Conservation (phyloP, 1,139 yeast species). For the Yamadazyma diddensiae region DNA sequence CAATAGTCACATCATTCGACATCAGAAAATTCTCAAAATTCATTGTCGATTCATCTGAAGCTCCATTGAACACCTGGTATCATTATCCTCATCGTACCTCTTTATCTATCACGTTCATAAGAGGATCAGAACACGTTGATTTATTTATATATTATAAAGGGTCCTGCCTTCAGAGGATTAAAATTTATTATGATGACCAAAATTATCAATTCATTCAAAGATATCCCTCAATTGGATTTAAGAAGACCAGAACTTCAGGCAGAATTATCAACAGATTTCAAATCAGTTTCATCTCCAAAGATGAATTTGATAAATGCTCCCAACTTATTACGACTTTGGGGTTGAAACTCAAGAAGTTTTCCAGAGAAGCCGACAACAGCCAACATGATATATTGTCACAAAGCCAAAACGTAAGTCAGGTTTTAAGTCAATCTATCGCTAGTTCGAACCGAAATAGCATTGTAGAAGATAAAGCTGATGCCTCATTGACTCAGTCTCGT, state of each 20-base stretch:
- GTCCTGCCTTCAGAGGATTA: slow-evolving; percentile 10
- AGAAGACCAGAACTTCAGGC: slow-evolving; percentile 7
- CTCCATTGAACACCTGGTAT: slow-evolving; percentile 11
- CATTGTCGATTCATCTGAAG: slow-evolving; percentile 1
- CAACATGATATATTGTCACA: too few species aligned
- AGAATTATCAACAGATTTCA: slow-evolving; percentile 13
- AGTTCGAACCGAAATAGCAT: background rate
- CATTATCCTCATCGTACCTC: slow-evolving; percentile 15
- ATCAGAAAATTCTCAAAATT: slow-evolving; percentile 14
- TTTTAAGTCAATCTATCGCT: background rate
- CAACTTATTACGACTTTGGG: slow-evolving; percentile 4
- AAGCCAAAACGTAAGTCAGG: background rate
- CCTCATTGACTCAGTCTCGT: too few species aligned
- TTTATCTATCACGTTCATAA: slow-evolving; percentile 10
- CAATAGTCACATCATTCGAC: slow-evolving; percentile 8
- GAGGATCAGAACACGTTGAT: slow-evolving; percentile 4
- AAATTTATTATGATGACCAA: slow-evolving; percentile 2
- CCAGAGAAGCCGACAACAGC: too few species aligned
- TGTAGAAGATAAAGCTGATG: too few species aligned
- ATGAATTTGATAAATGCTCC: slow-evolving; percentile 7
- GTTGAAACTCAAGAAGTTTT: background rate
- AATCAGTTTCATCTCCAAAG: slow-evolving; percentile 8
- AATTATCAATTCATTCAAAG: slow-evolving; percentile 8
- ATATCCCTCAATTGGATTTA: slow-evolving; percentile 16
- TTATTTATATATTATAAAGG: slow-evolving; percentile 14